Evolutionary conservation across 176 grass and related monocot species (phyloP).

Genomic region (Oryza glaberrima): DNA sequence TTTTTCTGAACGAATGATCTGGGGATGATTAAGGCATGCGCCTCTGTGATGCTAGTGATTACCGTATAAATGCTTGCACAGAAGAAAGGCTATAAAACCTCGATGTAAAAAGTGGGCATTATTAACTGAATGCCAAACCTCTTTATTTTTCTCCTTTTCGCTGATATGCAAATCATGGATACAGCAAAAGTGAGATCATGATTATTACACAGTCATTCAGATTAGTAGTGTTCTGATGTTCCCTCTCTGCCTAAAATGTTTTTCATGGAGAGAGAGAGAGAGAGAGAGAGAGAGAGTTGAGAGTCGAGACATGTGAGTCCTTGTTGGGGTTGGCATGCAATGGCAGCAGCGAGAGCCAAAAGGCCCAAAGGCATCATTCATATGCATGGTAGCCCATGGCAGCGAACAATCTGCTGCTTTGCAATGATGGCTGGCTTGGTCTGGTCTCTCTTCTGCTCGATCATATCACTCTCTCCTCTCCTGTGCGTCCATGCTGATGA

Average conservation of each 20-base stretch:
- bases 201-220: constrained; percentile 26
- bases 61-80: constrained; percentile 5
- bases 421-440: constrained; percentile 49
- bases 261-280: neutral
- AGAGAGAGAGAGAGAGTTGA: neutral
- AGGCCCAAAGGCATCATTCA: neutral
- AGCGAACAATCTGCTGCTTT: constrained; percentile 42
- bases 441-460: neutral
- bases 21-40: constrained; percentile 14
- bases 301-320: constrained; percentile 24
- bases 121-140: neutral
- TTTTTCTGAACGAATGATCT: constrained; percentile 1
- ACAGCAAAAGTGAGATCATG: constrained; percentile 17
- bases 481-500: neutral
- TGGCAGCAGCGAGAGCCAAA: neutral
- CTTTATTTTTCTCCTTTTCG: constrained; percentile 6
- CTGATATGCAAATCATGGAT: constrained; percentile 24
- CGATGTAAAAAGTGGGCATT: neutral
- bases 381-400: constrained; percentile 38
- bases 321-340: neutral
- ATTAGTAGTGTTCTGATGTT: neutral
- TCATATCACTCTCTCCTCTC: neutral
- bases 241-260: neutral
- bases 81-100: constrained; percentile 16
- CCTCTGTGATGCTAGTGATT: neutral